A percentile compares a stretch with the other conserved stretches of the same genome.
Conservation (phyloP, 306 rosid species). For the Acacia crassicarpa region DNA sequence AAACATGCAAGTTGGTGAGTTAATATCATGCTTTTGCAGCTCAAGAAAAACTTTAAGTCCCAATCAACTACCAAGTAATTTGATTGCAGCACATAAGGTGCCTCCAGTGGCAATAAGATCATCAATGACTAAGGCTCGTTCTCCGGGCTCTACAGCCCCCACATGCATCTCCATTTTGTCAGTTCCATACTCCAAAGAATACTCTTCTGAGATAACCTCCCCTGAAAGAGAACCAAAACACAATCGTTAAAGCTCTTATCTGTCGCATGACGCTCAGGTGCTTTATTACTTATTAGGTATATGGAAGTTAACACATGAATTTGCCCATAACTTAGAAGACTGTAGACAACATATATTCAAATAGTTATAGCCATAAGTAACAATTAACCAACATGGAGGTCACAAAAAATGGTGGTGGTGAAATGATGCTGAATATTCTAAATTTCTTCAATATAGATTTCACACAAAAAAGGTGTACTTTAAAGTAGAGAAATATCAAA, state of each 20-base stretch:
- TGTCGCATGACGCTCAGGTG: not conserved
- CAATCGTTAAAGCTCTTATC: conserved; percentile 23
- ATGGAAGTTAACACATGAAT: conserved; percentile 20
- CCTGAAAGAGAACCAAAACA: conserved; percentile 53
- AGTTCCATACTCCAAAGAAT: conserved; percentile 94
- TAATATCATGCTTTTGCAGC: not conserved
- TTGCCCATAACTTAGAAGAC: conserved; percentile 6
- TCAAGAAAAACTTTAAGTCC: not conserved
- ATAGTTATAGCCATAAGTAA: conserved; percentile 2
- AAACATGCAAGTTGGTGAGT: not conserved
- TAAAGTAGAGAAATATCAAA: not conserved
- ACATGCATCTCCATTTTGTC: conserved; percentile 97
- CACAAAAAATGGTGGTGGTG: not conserved
- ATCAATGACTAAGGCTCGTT: conserved; percentile 87
- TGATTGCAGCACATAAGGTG: conserved; percentile 87
- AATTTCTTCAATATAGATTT: not conserved
- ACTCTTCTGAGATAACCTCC: conserved; percentile 93
- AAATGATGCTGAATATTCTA: not conserved
- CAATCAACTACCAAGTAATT: conserved; percentile 68
- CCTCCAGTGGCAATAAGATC: conserved; percentile 99
- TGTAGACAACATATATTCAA: conserved; percentile 9
- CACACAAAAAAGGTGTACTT: not conserved
- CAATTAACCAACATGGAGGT: not conserved
- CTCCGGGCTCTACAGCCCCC: conserved; percentile 89
- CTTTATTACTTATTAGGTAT: not conserved